Evolutionary conservation across 345 rosid species (phyloP), one percentile per base, ranked within the genome.

Genomic region (Euclidium syriacum): DNA sequence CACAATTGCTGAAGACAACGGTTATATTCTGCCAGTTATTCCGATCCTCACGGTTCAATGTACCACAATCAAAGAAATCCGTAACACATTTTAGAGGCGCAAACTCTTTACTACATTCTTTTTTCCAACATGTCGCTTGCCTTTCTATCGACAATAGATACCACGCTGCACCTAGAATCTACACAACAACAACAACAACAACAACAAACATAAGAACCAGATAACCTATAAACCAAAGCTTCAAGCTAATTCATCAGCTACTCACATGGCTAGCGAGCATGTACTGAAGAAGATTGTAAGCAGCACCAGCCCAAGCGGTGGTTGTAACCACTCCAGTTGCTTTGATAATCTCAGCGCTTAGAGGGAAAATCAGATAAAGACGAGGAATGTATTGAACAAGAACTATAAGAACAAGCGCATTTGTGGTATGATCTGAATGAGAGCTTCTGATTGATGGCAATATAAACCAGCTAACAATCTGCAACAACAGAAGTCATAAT

Each of bases 231-330:
- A 41, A 24, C n/a, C 6, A 17, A 10, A 29, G 29, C 10, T 12
- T 4, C 20, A 4, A 34, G 17, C 10, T 18, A 29, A n/a, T 12
- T 43, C n/a, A 33, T 57, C 5, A 52, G 53, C 36, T 52, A 77
- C 90, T 18, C 75, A 88, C 98, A 73, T 92, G 98, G 51, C 95
- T 85, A 52, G 98, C 98, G 44, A 92, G 69, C 91, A 87, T 82
- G 80, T 86, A 92, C 20, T 86, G 74, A 5, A 85, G 56, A 36
- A 92, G 96, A 79, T 85, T 87, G 57, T 86, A 92, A 7, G 94
- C 95, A 48, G 98, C 96, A 8, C 95, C 95, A 4, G 96, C 95
- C 97, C 98, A 92, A 55, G 94, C 98, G 14, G 96, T 85, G 50
- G 83, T 82, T 10, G 95, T 78, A 60, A 92, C 91, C 1, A 92